Evolutionary conservation across 371 early-diverging fungal genomes (phyloP).

Genomic region (Nematocida sp.): DNA sequence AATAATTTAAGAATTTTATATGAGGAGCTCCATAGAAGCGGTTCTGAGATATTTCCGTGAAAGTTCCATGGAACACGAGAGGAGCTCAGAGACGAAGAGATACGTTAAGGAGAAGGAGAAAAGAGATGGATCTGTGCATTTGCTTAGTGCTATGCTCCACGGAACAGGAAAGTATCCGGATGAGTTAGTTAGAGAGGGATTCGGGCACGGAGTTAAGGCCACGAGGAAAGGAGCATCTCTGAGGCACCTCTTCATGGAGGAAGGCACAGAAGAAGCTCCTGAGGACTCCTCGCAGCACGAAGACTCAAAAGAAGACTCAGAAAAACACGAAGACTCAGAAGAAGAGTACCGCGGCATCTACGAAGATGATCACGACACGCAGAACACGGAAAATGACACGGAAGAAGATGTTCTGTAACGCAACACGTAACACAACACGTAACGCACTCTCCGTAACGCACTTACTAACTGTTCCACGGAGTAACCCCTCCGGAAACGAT

Average conservation of each 20-base stretch:
- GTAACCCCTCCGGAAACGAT: no score
- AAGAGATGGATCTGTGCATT: slow-evolving; percentile 12
- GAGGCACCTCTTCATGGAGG: slow-evolving; percentile 17
- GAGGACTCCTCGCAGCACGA: slow-evolving; percentile 5
- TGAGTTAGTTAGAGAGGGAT: slow-evolving; percentile 33
- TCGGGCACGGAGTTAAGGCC: slow-evolving; percentile 49
- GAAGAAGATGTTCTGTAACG: slow-evolving; percentile 34
- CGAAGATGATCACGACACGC: slow-evolving; percentile 31
- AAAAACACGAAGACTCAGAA: slow-evolving; percentile 29
- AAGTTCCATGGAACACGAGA: neutral
- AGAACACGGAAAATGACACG: slow-evolving; percentile 10
- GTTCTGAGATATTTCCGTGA: neutral
- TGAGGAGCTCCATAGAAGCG: slow-evolving; percentile 24
- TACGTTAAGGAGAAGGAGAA: slow-evolving; percentile 21
- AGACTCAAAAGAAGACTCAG: slow-evolving; percentile 14
- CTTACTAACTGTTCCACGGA: no score
- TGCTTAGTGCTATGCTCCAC: slow-evolving; percentile 13
- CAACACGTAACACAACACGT: no score
- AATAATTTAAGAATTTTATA: slow-evolving; percentile 6
- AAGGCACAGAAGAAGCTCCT: slow-evolving; percentile 36
- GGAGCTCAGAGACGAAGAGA: neutral
- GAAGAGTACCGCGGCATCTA: slow-evolving; percentile 46
- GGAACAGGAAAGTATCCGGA: slow-evolving; percentile 35
- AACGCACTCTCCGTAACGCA: no score
- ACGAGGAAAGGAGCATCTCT: neutral